Evolutionary conservation across 1,284 basidiomycete genomes (phyloP), one percentile per base, ranked within the genome.

Genomic region (Mrakiaceae sp.): DNA sequence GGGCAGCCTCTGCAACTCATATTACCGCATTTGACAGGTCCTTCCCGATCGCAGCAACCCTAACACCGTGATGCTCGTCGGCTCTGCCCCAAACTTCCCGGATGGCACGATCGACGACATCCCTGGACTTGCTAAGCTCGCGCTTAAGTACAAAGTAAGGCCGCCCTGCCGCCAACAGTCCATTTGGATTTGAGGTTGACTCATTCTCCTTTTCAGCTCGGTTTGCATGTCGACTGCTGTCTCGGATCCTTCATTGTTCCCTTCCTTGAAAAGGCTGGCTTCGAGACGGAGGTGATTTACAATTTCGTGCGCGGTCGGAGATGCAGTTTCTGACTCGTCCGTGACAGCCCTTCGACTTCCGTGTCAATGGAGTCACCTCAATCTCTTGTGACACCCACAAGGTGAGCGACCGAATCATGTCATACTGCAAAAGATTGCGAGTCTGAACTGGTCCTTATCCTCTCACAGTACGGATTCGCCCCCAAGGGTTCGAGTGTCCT

Each of bases 351-450:
- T 96, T 95, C 71, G 93, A 96, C 76, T 97, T 97, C 75, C 79
- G 85, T n/a, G 85, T 96, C 0, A 80, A 83, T 6, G 92, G 93
- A 4, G 92, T 96, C 43, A 63, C 61, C 1, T 50, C 47, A 4
- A 88, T 94, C 65, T 90, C 87, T 68, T 93, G 90, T 74, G 93
- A 96, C 78, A 93, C 90, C 2, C 90, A 93, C 78, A 93, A 93
- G 87, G 48, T 49, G 8, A 8, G 48, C 14, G 89, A 71, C 66
- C 77, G 66, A 50, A 48, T 67, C 52, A 8, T 50, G 48, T 49
- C 51, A 52, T 48, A 14, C 12, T 62, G 54, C 11, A 14, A 6
- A 39, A 51, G 3, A 55, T 27, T 27, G 4, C 7, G 11, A 42
- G 3, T 5, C 27, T 27, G 11, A 55, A 12, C 1, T 12, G 5